A percentile compares a stretch with the other conserved stretches of the same genome.
Conservation (phyloP, 805 yeast genomes). For the Suhomyces sp. region DNA sequence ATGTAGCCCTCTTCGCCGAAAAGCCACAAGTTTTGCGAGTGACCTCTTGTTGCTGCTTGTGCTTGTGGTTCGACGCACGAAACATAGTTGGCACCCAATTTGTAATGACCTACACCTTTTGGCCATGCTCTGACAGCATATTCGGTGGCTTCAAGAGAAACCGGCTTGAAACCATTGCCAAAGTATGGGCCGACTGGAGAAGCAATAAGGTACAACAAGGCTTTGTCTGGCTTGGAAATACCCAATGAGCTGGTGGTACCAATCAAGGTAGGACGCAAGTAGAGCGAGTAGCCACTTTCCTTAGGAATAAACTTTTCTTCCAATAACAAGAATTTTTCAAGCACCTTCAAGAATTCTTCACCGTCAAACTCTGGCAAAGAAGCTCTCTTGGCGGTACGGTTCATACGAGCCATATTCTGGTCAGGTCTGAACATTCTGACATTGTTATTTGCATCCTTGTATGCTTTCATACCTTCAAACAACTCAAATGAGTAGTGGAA, state of each 20-base stretch:
- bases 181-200: constrained; percentile 36
- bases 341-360: constrained; percentile 24
- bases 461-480: constrained; percentile 31
- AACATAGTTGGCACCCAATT: constrained; percentile 96
- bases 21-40: constrained; percentile 94
- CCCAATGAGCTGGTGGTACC: constrained; percentile 26
- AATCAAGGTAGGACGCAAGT: constrained; percentile 28
- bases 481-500: constrained; percentile 30
- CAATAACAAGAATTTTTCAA: constrained; percentile 19
- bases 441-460: constrained; percentile 20
- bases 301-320: constrained; percentile 24
- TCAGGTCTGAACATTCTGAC: constrained; percentile 25
- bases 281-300: constrained; percentile 26
- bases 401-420: constrained; percentile 27
- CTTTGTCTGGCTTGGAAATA: constrained; percentile 20
- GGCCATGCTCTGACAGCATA: constrained; percentile 99
- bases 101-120: constrained; percentile 94
- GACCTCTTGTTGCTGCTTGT: constrained; percentile 86
- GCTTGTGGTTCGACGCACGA: constrained; percentile 90
- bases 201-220: constrained; percentile 24
- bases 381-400: constrained; percentile 22
- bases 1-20: constrained; percentile 82
- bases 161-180: constrained; percentile 95
- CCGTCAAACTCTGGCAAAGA: constrained; percentile 26
- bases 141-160: constrained; percentile 89